These are phyloP conservation scores for Xylariaceae sp. DNA, from an alignment of 2,329 filamentous ascomycete species.

Conservation along the genomic window DNA sequence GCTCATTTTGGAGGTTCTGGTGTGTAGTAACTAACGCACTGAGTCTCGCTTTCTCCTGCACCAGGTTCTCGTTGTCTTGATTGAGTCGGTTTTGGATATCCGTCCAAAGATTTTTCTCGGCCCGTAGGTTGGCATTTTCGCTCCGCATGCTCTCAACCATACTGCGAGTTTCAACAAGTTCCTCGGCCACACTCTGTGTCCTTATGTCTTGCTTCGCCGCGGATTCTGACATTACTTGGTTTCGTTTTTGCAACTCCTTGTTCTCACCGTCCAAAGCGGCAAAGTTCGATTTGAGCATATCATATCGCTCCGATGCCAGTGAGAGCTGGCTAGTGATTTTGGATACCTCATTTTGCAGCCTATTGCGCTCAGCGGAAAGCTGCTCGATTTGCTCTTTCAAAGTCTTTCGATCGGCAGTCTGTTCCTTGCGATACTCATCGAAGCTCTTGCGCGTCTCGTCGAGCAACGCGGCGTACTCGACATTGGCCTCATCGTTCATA, in stretches of 20 bases:
- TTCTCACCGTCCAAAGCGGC: conserved; percentile 81
- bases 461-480: conserved; percentile 71
- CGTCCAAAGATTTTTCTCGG: conserved; percentile 92
- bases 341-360: conserved; percentile 77
- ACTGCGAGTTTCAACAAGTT: conserved; percentile 80
- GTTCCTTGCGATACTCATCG: conserved; percentile 83
- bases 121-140: conserved; percentile 88
- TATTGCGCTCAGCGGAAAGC: conserved; percentile 75
- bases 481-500: conserved; percentile 46
- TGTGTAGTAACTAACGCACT: conserved; percentile 80
- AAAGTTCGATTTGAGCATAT: conserved; percentile 87
- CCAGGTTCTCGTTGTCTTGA: conserved; percentile 80
- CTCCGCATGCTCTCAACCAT: conserved; percentile 82
- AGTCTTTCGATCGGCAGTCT: conserved; percentile 73
- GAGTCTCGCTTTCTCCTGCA: conserved; percentile 79
- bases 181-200: conserved; percentile 88
- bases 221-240: conserved; percentile 70
- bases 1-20: conserved; percentile 87
- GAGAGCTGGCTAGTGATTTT: conserved; percentile 76
- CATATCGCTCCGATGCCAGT: conserved; percentile 77
- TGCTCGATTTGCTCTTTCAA: conserved; percentile 81
- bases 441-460: conserved; percentile 88
- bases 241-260: conserved; percentile 77
- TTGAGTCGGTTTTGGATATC: conserved; percentile 84
- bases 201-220: conserved; percentile 86